Percentiles rank a stretch among this genome's conserved stretches.
These are phyloP conservation scores for Alternaria sp. DNA, from an alignment of 2,329 filamentous ascomycete species.

Conservation along the genomic window DNA sequence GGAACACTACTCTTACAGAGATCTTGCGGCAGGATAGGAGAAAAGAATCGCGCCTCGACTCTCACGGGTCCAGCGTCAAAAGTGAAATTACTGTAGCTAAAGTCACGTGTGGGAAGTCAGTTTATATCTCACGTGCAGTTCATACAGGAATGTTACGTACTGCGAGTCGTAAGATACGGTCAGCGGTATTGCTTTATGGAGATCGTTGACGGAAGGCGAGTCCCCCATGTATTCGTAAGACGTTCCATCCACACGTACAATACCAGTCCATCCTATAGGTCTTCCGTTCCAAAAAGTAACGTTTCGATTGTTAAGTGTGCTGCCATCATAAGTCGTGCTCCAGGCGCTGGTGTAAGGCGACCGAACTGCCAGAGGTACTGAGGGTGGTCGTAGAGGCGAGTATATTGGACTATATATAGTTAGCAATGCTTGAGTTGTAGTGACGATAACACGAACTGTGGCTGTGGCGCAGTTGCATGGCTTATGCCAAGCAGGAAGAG, in stretches of 20 bases:
- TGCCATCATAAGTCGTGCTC: neutral
- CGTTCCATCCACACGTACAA: constrained; percentile 1
- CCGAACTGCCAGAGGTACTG: neutral
- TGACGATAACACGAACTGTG: neutral
- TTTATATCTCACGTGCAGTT: too few relatives aligned
- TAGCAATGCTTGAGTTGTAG: neutral
- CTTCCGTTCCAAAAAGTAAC: constrained; percentile 1
- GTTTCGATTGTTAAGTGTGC: constrained; percentile 4
- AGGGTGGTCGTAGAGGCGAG: constrained; percentile 1
- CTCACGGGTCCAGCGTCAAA: neutral
- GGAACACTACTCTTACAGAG: neutral
- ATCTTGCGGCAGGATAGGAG: neutral
- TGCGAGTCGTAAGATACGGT: constrained; percentile 3
- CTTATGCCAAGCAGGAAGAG: neutral
- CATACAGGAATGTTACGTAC: too few relatives aligned
- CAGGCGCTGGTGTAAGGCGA: constrained; percentile 5
- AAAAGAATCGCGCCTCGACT: neutral
- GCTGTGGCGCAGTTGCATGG: neutral
- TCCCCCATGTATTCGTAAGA: constrained; percentile 5
- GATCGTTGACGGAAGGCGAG: neutral
- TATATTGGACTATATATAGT: neutral
- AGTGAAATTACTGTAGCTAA: neutral
- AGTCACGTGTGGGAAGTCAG: too few relatives aligned
- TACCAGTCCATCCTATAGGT: constrained; percentile 4
- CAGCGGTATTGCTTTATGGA: neutral